phyloP scores from a whole-genome alignment of 2,329 filamentous ascomycete genomes.

The Conoideocrella luteorostrata region DNA sequence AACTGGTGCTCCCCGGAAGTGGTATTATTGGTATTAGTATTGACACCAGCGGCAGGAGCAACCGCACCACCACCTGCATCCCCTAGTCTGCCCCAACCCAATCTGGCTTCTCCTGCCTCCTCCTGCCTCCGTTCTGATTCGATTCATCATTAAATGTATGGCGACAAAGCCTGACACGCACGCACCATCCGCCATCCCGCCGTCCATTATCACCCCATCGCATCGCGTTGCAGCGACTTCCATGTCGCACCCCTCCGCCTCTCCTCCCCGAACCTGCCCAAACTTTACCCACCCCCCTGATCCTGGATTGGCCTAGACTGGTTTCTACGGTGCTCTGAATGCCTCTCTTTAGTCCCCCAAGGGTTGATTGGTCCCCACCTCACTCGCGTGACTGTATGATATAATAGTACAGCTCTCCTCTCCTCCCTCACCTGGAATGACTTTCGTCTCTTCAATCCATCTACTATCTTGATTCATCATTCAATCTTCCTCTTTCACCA shows the following conservation, averaged over 20 bases:
- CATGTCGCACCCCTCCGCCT: too few relatives aligned
- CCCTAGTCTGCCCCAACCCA: too few relatives aligned
- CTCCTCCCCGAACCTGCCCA: too few relatives aligned
- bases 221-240: too few relatives aligned
- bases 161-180: not conserved
- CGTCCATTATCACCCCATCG: not conserved
- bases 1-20: not conserved
- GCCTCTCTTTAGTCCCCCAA: not conserved
- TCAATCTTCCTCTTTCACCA: constrained; percentile 5
- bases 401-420: constrained; percentile 14
- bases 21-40: too few relatives aligned
- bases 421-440: constrained; percentile 2
- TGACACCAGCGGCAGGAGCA: too few relatives aligned
- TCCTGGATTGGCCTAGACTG: not conserved
- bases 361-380: constrained; percentile 16
- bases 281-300: not conserved
- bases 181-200: constrained; percentile 1
- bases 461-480: constrained; percentile 6
- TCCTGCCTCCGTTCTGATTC: too few relatives aligned
- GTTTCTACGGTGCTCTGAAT: not conserved
- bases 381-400: constrained; percentile 17
- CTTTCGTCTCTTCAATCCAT: not conserved
- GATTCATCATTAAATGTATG: too few relatives aligned
- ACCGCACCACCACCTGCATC: too few relatives aligned
- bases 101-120: too few relatives aligned